Evolutionary conservation across 2,329 filamentous ascomycete species (phyloP).

Genomic region (Thermochaetoides dissita): DNA sequence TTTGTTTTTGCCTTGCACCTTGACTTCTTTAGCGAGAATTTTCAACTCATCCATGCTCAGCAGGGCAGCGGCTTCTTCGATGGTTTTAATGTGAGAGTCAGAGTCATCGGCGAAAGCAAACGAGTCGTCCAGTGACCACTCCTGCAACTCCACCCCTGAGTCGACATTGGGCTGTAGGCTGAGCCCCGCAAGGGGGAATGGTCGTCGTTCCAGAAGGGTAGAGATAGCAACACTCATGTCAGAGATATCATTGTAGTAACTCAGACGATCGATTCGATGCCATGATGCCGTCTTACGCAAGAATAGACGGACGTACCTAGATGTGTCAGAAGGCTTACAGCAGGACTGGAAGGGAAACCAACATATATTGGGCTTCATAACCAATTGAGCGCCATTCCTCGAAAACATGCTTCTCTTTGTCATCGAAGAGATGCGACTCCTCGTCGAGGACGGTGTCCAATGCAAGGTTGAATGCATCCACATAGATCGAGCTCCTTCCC

Average conservation of each 20-base stretch:
- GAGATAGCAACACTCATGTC: slow-evolving; percentile 54
- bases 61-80: slow-evolving; percentile 73
- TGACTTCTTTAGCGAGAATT: slow-evolving; percentile 67
- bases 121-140: slow-evolving; percentile 31
- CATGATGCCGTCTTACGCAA: slow-evolving; percentile 81
- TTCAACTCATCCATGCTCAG: slow-evolving; percentile 84
- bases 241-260: slow-evolving; percentile 71
- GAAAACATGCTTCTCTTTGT: slow-evolving; percentile 66
- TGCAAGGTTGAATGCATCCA: slow-evolving; percentile 91
- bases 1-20: slow-evolving; percentile 79
- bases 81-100: slow-evolving; percentile 54
- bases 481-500: slow-evolving; percentile 81
- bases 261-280: slow-evolving; percentile 68
- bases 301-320: slow-evolving; percentile 80
- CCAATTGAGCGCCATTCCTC: slow-evolving; percentile 54
- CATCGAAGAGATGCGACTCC: slow-evolving; percentile 75
- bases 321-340: slow-evolving; percentile 5
- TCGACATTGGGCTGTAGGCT: slow-evolving; percentile 11
- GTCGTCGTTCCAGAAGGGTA: slow-evolving; percentile 44
- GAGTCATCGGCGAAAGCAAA: slow-evolving; percentile 76
- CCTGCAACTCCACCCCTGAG: slow-evolving; percentile 22
- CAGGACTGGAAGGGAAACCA: slow-evolving; percentile 21
- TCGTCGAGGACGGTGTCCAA: slow-evolving; percentile 80
- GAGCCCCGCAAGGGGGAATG: slow-evolving; percentile 32
- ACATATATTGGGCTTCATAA: slow-evolving; percentile 89